These are phyloP conservation scores for Ophiostoma populinum DNA, from an alignment of 2,329 filamentous ascomycete species.

Conservation along the genomic window DNA sequence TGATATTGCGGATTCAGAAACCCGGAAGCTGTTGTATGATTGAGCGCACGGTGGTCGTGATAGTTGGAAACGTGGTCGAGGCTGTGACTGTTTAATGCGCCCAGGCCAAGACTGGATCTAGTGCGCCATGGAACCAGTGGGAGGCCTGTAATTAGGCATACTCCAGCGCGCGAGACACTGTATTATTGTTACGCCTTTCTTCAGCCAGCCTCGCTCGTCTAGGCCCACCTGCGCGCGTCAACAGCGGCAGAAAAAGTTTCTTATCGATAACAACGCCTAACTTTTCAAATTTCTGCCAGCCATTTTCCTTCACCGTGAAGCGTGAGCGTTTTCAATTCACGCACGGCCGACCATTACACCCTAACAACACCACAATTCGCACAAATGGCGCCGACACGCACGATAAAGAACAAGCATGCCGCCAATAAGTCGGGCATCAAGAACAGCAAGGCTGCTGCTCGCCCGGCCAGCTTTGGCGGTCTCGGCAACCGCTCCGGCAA, in stretches of 20 bases:
- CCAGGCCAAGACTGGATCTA: no score
- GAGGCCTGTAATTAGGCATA: constrained; percentile 8
- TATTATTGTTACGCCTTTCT: no score
- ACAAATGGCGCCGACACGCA: constrained; percentile 38
- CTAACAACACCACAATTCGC: neutral
- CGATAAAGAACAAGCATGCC: constrained; percentile 49
- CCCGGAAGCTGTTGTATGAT: no score
- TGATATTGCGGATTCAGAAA: no score
- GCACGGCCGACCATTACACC: neutral
- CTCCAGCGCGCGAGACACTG: neutral
- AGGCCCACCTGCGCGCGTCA: no score
- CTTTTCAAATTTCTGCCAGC: neutral
- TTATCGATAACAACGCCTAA: constrained; percentile 1
- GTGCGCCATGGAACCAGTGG: no score
- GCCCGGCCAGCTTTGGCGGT: neutral
- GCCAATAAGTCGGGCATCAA: constrained; percentile 29
- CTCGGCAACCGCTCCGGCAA: neutral
- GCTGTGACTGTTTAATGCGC: neutral
- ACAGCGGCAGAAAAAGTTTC: no score
- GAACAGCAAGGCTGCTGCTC: constrained; percentile 17
- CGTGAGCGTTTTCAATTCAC: no score
- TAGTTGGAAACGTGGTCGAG: neutral
- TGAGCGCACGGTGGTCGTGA: no score
- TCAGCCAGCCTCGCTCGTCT: no score
- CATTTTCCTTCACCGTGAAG: neutral